These are phyloP conservation scores for Calycina marina DNA, from an alignment of 2,329 filamentous ascomycete genomes.

Conservation along the genomic window DNA sequence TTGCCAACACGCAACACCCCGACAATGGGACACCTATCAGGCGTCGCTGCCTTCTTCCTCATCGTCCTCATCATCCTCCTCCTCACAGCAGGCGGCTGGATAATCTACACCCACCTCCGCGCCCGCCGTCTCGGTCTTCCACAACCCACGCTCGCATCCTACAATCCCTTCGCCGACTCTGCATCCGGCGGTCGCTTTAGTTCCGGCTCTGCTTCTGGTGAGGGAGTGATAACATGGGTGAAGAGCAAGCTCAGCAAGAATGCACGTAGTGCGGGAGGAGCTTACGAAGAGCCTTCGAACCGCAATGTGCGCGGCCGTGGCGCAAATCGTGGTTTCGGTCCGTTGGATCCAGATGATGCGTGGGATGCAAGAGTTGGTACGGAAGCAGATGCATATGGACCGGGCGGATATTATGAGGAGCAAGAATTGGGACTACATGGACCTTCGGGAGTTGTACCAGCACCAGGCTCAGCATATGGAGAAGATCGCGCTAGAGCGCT, in stretches of 20 bases:
- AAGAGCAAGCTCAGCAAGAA: conserved; percentile 52
- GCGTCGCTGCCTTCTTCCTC: conserved; percentile 59
- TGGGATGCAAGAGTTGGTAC: conserved; percentile 72
- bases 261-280: conserved; percentile 51
- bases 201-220: conserved; percentile 34
- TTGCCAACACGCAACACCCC: too few relatives aligned
- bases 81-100: conserved; percentile 45
- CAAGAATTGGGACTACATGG: conserved; percentile 48
- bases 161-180: conserved; percentile 49
- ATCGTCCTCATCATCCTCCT: conserved; percentile 50
- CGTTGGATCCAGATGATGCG: conserved; percentile 69
- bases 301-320: conserved; percentile 24
- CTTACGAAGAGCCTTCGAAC: conserved; percentile 47
- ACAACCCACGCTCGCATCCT: conserved; percentile 49
- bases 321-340: conserved; percentile 43
- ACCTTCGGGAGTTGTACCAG: conserved; percentile 29
- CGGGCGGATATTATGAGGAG: conserved; percentile 58
- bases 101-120: conserved; percentile 57
- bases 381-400: conserved; percentile 50
- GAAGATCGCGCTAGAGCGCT: conserved; percentile 27
- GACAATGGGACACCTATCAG: conserved; percentile 43
- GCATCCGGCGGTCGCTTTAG: conserved; percentile 25
- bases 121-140: conserved; percentile 63
- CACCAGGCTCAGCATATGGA: conserved; percentile 25
- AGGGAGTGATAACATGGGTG: conserved; percentile 62